Conservation (phyloP, 768 basidiomycete species). For the Lactarius deliciosus region DNA sequence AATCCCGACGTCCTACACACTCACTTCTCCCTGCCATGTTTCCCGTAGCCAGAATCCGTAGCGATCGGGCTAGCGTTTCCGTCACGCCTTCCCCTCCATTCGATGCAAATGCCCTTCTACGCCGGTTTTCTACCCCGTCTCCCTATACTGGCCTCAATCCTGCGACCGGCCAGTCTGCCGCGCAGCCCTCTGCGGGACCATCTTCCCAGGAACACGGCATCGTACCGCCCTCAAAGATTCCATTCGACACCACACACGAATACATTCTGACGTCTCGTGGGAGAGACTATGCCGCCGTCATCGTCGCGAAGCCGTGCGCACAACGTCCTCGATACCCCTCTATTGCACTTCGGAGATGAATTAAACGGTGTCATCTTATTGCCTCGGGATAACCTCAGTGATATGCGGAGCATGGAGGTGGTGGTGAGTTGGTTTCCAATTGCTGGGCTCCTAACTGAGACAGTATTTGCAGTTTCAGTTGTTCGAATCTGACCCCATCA, state of each 20-base stretch:
- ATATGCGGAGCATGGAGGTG: constrained; percentile 21
- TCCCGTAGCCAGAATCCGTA: neutral
- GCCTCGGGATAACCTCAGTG: constrained; percentile 3
- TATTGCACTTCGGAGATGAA: constrained; percentile 23
- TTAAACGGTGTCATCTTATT: constrained; percentile 13
- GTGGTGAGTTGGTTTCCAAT: constrained; percentile 12
- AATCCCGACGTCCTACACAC: neutral
- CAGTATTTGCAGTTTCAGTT: constrained; percentile 7
- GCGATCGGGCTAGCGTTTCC: constrained; percentile 1
- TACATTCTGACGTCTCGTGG: constrained; percentile 19
- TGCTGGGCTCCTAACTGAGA: neutral
- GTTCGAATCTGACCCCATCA: constrained; percentile 7
- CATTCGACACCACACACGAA: neutral
- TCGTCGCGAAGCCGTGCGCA: constrained; percentile 15
- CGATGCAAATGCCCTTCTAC: neutral
- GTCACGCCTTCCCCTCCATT: neutral
- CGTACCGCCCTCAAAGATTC: neutral
- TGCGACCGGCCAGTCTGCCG: neutral
- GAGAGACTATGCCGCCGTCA: constrained; percentile 19
- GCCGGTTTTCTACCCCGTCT: constrained; percentile 13
- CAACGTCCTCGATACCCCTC: constrained; percentile 1
- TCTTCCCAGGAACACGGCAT: neutral
- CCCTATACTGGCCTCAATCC: constrained; percentile 3
- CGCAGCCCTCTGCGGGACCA: neutral
- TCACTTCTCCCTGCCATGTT: neutral